These are phyloP conservation scores for Colletotrichum phormii DNA, from an alignment of 2,329 filamentous ascomycete species.

Conservation along the genomic window DNA sequence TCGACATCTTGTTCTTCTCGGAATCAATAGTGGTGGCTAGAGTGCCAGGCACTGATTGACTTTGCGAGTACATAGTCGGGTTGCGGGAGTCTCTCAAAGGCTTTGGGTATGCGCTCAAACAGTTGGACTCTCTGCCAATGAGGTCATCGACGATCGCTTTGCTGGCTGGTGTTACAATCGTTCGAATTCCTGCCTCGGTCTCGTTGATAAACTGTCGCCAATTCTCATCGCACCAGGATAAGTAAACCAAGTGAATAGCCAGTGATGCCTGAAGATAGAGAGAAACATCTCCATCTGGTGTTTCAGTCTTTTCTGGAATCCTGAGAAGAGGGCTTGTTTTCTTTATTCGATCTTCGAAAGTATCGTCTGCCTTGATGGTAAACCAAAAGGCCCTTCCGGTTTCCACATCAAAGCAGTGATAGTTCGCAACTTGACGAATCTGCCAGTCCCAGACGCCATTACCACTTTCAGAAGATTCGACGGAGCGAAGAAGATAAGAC, in stretches of 20 bases:
- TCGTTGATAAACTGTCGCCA: slow-evolving; percentile 23
- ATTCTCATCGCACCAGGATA: slow-evolving; percentile 19
- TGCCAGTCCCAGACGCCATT: not conserved
- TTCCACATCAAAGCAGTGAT: not conserved
- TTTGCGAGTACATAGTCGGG: not conserved
- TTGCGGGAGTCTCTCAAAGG: not conserved
- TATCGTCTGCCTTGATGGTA: not conserved
- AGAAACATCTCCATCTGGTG: not conserved
- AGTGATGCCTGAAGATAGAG: slow-evolving; percentile 1
- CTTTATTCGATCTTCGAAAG: not conserved
- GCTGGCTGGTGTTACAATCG: not conserved
- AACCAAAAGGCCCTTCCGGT: not conserved
- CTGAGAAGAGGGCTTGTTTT: not conserved
- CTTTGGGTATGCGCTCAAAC: not conserved
- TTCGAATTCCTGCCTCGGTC: not conserved
- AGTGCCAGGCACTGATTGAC: not conserved
- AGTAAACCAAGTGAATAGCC: not conserved
- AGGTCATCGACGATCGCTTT: not conserved
- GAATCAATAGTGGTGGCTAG: not conserved
- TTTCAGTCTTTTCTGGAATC: not conserved
- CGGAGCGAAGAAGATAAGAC: slow-evolving; percentile 12
- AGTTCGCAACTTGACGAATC: not conserved
- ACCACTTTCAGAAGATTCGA: not conserved
- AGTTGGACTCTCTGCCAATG: not conserved
- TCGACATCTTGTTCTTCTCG: not conserved